Base-by-base conservation (phyloP, 2,329 filamentous ascomycete species). In the Aspergillus awamori region DNA sequence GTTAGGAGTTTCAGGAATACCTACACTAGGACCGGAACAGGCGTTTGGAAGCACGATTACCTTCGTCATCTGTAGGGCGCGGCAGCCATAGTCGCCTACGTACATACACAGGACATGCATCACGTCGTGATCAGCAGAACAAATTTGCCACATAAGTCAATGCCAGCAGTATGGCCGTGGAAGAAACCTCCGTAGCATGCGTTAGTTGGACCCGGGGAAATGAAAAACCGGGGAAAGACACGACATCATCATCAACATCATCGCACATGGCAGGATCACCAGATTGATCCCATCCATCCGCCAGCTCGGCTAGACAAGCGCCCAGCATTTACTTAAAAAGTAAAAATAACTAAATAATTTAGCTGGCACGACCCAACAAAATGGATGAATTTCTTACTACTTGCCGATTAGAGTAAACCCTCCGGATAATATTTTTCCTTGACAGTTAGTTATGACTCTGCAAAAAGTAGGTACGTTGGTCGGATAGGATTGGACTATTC, bases 11-110 rank as follows among this genome's bases (percentile, higher is more conserved):
- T 45, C 20, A 45, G 41, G 20, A 24, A 45, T 45, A 45, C 41
- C 20, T 10, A 13, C 48, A 17, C 33, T 52, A 52, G 22, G 24
- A 26, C 22, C 36, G 52, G 52, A n/a, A 43, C n/a, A 39, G 52
- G 51, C n/a, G 52, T 17, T 39, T 26, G 52, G 28, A 22, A 39
- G 52, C 52, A 41, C 22, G 52, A 39, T 39, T 45, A 53, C 52
- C 52, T 53, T 38, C 33, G 52, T 53, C 52, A 53, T 41, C 52
- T 39, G 52, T 45, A 45, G 41, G 10, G 39, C 17, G 52, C 30
- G 30, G 33, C 39, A 53, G 52, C 52, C 33, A 15, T 36, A 36
- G 10, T 36, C 22, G 20, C 52, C 38, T 24, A 45, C 41, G 20
- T 24, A 45, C 41, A 45, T 45, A 24, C 20, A 20, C 20, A 36